Percentiles rank a stretch among this genome's conserved stretches.
phyloP scores from a whole-genome alignment of 441 rosid genomes.

The Manihot esculenta region DNA sequence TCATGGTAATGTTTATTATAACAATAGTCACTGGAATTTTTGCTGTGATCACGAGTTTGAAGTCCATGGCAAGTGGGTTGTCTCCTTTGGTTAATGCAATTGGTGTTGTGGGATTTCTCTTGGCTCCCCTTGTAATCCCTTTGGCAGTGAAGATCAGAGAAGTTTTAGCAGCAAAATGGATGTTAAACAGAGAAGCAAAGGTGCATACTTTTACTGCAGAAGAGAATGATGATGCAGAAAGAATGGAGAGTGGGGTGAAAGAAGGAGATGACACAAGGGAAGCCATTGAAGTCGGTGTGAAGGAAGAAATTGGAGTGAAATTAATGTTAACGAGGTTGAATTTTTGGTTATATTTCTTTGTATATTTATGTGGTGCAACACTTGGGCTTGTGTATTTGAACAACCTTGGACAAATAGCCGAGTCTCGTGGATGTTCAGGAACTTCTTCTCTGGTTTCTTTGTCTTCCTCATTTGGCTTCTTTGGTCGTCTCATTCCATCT shows the following conservation, averaged over 20 bases:
- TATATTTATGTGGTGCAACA: constrained; percentile 71
- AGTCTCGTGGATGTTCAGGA: constrained; percentile 58
- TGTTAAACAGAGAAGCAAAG: constrained; percentile 33
- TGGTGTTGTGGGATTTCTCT: constrained; percentile 45
- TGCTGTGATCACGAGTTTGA: constrained; percentile 57
- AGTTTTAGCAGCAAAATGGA: constrained; percentile 8
- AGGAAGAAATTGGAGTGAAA: constrained; percentile 67
- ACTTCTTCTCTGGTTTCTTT: constrained; percentile 69
- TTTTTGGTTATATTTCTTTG: constrained; percentile 72
- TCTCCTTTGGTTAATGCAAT: constrained; percentile 38
- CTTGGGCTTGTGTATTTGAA: constrained; percentile 73
- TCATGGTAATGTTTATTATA: constrained; percentile 44
- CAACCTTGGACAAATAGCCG: constrained; percentile 87
- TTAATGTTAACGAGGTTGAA: constrained; percentile 51
- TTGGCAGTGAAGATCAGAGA: constrained; percentile 29
- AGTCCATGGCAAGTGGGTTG: constrained; percentile 19
- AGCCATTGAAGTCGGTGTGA: constrained; percentile 20
- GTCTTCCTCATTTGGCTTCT: constrained; percentile 80
- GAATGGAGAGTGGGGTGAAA: constrained; percentile 19
- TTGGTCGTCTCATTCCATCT: constrained; percentile 90
- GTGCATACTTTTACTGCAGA: constrained; percentile 28
- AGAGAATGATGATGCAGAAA: constrained; percentile 10
- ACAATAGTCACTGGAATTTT: constrained; percentile 66
- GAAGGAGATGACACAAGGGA: neutral
- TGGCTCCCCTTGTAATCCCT: constrained; percentile 57